Evolutionary conservation across 768 basidiomycete species (phyloP), one percentile per base, ranked within the genome.

Genomic region (Plicaturopsis crispa): DNA sequence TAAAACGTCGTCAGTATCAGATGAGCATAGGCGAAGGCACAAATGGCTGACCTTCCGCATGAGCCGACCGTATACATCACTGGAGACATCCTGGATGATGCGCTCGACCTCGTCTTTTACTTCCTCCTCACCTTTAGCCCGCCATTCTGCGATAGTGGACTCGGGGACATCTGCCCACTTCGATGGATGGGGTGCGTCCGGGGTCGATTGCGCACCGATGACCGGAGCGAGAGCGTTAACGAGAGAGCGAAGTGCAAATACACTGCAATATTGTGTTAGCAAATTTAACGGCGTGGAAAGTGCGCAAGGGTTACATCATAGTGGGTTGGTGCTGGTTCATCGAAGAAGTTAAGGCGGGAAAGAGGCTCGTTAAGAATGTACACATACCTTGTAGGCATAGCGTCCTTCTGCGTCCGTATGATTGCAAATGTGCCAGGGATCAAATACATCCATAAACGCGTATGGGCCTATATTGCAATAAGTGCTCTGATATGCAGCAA

Each of bases 391-490:
- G 61, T 88, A 92, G 2, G 84, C 70, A 49, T 91, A 92, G 31
- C 88, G 70, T 12, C 84, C 85, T 40, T 67, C 69, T 34, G 75
- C 73, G 50, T 96, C 91, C 1, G 77, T 76, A 56, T 93, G 90
- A 49, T 93, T 98, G 65, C 93, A 97, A 38, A 97, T 82, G 48
- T 96, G 93, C 36, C 66, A 62, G 0, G 76, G 55, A 47, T 94
- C 82, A 49, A 84, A 97, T 3, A 91, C 76, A 53, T 97, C 93
- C 92, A 94, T 96, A 62, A 90, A 93, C 0, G 89, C 86, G 47
- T 84, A 96, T 21, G 92, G 92, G 6, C 88, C 89, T 81, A 45
- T n/a, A n/a, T n/a, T n/a, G n/a, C n/a, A n/a, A n/a, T n/a, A n/a
- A 20, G 19, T 10, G 35, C 31, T 21, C 21, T 11, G 30, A 31